phyloP scores from a whole-genome alignment of 2,329 filamentous ascomycete genomes.

The Chalaropsis thielavioides region DNA sequence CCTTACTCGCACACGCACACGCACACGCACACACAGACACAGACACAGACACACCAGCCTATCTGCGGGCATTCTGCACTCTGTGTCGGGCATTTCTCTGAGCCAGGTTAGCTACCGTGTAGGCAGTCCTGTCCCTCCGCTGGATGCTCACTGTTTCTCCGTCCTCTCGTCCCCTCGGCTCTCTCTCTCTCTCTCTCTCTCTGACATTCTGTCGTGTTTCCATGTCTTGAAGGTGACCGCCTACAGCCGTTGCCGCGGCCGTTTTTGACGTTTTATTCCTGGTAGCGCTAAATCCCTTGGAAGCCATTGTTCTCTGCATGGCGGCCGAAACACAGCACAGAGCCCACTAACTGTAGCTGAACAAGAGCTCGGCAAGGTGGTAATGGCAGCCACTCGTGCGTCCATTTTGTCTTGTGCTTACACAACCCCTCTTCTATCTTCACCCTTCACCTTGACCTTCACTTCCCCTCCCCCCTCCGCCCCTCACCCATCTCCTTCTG shows the following conservation, averaged over 20 bases:
- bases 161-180: neutral
- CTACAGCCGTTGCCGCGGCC: neutral
- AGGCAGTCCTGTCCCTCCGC: too few relatives aligned
- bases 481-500: neutral
- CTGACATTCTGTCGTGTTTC: neutral
- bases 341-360: neutral
- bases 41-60: neutral
- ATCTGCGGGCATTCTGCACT: neutral
- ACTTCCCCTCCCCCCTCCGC: neutral
- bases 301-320: constrained; percentile 6
- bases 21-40: neutral
- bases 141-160: neutral
- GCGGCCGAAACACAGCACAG: neutral
- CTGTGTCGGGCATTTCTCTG: neutral
- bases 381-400: neutral
- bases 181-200: neutral
- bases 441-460: neutral
- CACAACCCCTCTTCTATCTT: neutral
- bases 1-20: neutral
- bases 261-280: neutral
- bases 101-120: too few relatives aligned
- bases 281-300: neutral
- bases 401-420: neutral
- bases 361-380: neutral
- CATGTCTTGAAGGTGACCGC: neutral